Evolutionary conservation across 1,284 basidiomycete species (phyloP).

Genomic region (Thelephora terrestris): DNA sequence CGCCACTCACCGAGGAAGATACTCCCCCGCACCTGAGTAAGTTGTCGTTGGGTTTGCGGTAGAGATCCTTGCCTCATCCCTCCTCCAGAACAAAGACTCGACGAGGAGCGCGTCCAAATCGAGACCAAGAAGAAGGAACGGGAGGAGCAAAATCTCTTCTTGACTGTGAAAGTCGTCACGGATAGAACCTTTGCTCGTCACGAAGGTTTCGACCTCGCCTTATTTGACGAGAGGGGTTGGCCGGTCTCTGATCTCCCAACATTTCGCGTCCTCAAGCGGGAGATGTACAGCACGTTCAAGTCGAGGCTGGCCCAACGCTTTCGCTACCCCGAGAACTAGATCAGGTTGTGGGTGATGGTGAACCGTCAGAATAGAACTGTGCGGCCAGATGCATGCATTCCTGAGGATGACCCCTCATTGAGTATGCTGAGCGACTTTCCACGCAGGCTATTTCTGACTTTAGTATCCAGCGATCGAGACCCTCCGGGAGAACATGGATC

Average conservation of each 20-base stretch:
- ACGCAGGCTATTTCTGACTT: constrained; percentile 8
- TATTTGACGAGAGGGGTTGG: constrained; percentile 97
- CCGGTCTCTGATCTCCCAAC: constrained; percentile 88
- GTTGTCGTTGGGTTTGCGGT: constrained; percentile 20
- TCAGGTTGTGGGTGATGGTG: constrained; percentile 95
- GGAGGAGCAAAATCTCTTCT: constrained; percentile 97
- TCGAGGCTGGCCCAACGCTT: constrained; percentile 84
- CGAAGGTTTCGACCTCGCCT: constrained; percentile 98
- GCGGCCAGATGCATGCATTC: constrained; percentile 92
- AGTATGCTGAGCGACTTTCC: constrained; percentile 41
- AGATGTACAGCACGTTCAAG: constrained; percentile 93
- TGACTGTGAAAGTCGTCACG: constrained; percentile 96
- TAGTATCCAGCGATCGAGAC: constrained; percentile 74
- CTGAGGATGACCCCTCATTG: constrained; percentile 85
- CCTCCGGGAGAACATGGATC: constrained; percentile 97
- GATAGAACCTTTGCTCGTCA: constrained; percentile 90
- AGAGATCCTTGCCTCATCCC: not conserved
- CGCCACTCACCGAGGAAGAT: constrained; percentile 87
- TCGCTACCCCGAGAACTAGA: constrained; percentile 76
- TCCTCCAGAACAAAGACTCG: constrained; percentile 70
- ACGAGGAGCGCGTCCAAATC: constrained; percentile 87
- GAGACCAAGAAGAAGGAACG: constrained; percentile 94
- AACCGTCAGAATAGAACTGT: constrained; percentile 99
- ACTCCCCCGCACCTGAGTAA: constrained; percentile 90
- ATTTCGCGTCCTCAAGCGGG: constrained; percentile 93